Evolutionary conservation across 371 early-diverging fungal species (phyloP).

Genomic region (Batkoa obscura): DNA sequence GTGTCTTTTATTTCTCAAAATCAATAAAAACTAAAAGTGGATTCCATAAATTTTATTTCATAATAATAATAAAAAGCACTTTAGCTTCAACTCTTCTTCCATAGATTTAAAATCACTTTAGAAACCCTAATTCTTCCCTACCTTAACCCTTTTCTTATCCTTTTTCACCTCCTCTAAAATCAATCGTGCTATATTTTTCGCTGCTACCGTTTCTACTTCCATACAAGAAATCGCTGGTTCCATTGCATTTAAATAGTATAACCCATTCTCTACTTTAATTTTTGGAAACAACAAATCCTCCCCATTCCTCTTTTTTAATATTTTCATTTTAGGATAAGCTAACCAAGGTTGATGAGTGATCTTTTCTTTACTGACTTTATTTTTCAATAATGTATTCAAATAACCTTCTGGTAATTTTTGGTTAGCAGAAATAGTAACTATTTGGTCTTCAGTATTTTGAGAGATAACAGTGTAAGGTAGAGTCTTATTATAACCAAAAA

Average conservation of each 20-base stretch:
- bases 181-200: neutral
- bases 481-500: neutral
- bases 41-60: too few relatives aligned
- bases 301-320: neutral
- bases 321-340: slow-evolving; percentile 1
- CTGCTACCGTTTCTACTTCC: neutral
- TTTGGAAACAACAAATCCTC: neutral
- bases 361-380: neutral
- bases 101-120: too few relatives aligned
- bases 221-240: slow-evolving; percentile 6
- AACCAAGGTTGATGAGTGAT: neutral
- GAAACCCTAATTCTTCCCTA: too few relatives aligned
- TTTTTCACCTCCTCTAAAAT: neutral
- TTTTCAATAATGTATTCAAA: neutral
- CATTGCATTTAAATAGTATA: neutral
- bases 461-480: neutral
- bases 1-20: too few relatives aligned
- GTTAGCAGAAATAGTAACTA: neutral
- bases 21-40: too few relatives aligned
- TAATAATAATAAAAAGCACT: too few relatives aligned
- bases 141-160: too few relatives aligned
- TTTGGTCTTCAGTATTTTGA: neutral
- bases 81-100: too few relatives aligned
- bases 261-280: neutral
- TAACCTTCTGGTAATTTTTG: neutral